Base-by-base conservation (phyloP, 352 stramenopile species). In the Phytophthora cryptogea region DNA sequence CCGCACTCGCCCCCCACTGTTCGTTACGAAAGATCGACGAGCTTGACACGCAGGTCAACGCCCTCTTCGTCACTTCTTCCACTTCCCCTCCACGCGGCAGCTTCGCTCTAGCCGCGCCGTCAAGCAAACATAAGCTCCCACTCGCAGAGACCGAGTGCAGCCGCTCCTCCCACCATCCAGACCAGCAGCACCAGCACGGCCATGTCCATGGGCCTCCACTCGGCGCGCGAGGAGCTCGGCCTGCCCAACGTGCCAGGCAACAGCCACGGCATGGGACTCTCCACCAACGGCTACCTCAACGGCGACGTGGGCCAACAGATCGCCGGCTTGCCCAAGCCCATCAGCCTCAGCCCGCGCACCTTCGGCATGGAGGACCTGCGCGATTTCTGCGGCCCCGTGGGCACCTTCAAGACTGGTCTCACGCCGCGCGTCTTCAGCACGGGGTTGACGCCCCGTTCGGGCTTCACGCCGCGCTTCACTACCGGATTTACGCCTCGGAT, bases 361-460 rank as follows among this genome's bases (percentile, higher is more conserved):
- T 92, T 94, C 43, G 83, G 83, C 31, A 94, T 94, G 85, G 85
- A 94, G 54, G 85, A 94, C 51, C 57, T 94, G 51, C 83, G 83
- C 42, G 83, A 94, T 59, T 94, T 94, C 58, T 90, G 82, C 49
- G 82, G 82, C 10, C 81, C 85, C 6, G 70, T 92, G 4, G 85
- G 85, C 39, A 70, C 80, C 20, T 94, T 94, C 80, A 92, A 92
- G 76, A 94, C 85, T 13, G 85, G 85, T 2, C 55, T 94, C 11
- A 94, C 85, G 10, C 85, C 85, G 13, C 85, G 85, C 16, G 76
- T 90, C 42, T 94, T 94, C 64, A 89, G 75, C 52, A 94, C 85
- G 32, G 85, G 85, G 0, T 54, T 94, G 45, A 94, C 85, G 20
- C 85, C 85, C 20, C 85, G 82, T 53, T 89, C 85, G 35, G 85